These are phyloP conservation scores for Parathielavia appendiculata DNA, from an alignment of 495 filamentous ascomycete genomes.

Conservation along the genomic window DNA sequence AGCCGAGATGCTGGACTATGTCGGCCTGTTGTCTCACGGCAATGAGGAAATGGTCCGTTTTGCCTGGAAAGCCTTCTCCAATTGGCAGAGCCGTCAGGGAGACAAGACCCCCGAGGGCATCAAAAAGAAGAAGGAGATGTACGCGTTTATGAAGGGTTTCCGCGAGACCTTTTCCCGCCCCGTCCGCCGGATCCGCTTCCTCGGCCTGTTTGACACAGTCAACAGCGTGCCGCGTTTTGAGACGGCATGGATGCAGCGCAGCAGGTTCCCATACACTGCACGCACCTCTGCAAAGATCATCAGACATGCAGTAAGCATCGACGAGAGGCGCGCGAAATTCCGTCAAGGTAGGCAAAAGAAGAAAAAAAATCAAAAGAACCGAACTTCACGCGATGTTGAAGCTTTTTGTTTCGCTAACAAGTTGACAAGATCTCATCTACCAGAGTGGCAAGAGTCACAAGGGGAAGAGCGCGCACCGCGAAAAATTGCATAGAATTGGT, in stretches of 20 bases:
- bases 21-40: constrained; percentile 73
- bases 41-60: constrained; percentile 84
- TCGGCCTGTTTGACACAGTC: constrained; percentile 70
- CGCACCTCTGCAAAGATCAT: constrained; percentile 64
- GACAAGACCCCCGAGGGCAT: constrained; percentile 54
- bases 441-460: constrained; percentile 41
- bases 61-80: constrained; percentile 83
- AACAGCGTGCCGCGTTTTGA: constrained; percentile 82
- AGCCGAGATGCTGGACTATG: constrained; percentile 80
- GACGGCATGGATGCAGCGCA: constrained; percentile 77
- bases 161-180: constrained; percentile 80
- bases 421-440: constrained; percentile 62
- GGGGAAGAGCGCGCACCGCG: constrained; percentile 31
- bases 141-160: constrained; percentile 74
- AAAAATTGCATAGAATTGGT: constrained; percentile 39
- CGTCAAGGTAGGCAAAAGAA: constrained; percentile 16
- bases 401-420: no score
- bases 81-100: constrained; percentile 69
- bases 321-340: constrained; percentile 68
- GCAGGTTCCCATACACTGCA: constrained; percentile 77
- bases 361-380: no score
- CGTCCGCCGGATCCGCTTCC: constrained; percentile 63
- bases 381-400: no score
- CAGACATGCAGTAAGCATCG: constrained; percentile 72
- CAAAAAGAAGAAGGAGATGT: constrained; percentile 56